Evolutionary conservation across 1,284 basidiomycete genomes (phyloP).

Genomic region (Meira nashicola): DNA sequence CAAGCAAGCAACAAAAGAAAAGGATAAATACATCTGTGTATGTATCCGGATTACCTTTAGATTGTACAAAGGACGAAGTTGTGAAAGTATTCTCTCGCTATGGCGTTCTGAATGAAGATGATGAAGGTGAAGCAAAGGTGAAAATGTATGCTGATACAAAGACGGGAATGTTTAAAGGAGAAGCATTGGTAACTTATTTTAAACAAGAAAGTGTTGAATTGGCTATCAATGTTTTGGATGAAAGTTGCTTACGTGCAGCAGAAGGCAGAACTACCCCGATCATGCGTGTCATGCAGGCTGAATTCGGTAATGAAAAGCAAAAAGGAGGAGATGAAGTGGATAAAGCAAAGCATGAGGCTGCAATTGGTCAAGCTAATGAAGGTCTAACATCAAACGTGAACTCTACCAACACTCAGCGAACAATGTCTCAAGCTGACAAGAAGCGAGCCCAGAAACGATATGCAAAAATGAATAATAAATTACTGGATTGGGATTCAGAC

Average conservation of each 20-base stretch:
- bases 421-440: slow-evolving; percentile 15
- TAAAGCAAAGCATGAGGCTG: background rate
- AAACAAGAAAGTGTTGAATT: slow-evolving; percentile 89
- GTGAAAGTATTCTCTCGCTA: slow-evolving; percentile 78
- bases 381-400: slow-evolving; percentile 1
- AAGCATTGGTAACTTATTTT: slow-evolving; percentile 93
- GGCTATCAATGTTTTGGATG: slow-evolving; percentile 81
- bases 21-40: slow-evolving; percentile 70
- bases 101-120: slow-evolving; percentile 86
- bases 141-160: slow-evolving; percentile 76
- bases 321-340: slow-evolving; percentile 25
- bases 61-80: slow-evolving; percentile 71
- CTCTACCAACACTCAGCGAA: slow-evolving; percentile 3
- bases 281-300: slow-evolving; percentile 78
- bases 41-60: slow-evolving; percentile 75
- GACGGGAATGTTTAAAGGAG: slow-evolving; percentile 85
- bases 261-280: slow-evolving; percentile 59
- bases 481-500: slow-evolving; percentile 46
- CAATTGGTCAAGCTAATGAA: background rate
- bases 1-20: background rate
- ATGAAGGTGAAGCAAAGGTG: slow-evolving; percentile 77
- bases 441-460: slow-evolving; percentile 23
- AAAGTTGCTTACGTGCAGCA: slow-evolving; percentile 83
- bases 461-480: slow-evolving; percentile 36
- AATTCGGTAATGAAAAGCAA: slow-evolving; percentile 60